These are phyloP conservation scores for Kalmusia sp. DNA, from an alignment of 2,329 filamentous ascomycete species.

Conservation along the genomic window DNA sequence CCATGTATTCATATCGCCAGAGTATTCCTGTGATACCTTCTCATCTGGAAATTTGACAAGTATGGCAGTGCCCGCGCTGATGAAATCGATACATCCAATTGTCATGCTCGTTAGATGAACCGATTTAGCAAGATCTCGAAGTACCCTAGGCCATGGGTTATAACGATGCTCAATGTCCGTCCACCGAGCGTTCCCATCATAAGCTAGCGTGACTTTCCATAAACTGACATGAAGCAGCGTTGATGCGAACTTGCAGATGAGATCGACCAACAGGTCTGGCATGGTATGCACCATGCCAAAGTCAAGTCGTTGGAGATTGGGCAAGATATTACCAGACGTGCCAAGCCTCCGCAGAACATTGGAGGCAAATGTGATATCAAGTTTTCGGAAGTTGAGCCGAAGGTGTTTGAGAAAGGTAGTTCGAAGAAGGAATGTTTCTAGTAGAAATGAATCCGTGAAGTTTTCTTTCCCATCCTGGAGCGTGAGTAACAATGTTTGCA, in stretches of 20 bases:
- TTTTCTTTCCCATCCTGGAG: conserved; percentile 18
- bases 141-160: conserved; percentile 29
- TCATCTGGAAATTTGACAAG: background rate
- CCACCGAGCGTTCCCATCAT: background rate
- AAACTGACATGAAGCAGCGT: conserved; percentile 56
- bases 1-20: background rate
- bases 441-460: conserved; percentile 21
- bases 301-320: conserved; percentile 26
- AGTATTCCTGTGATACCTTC: background rate
- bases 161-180: conserved; percentile 12
- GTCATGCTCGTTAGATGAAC: conserved; percentile 3
- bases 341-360: conserved; percentile 50
- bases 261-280: conserved; percentile 14
- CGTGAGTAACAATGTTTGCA: conserved; percentile 56
- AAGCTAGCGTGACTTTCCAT: conserved; percentile 50
- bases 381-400: conserved; percentile 58
- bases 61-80: background rate
- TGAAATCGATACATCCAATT: conserved; percentile 6
- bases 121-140: conserved; percentile 13
- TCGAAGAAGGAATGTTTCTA: conserved; percentile 49
- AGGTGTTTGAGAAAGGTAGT: conserved; percentile 58
- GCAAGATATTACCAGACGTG: conserved; percentile 6
- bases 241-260: conserved; percentile 50
- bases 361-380: conserved; percentile 19
- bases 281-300: conserved; percentile 26